These are phyloP conservation scores for Lepidium campestre DNA, from an alignment of 441 rosid species.

Conservation along the genomic window DNA sequence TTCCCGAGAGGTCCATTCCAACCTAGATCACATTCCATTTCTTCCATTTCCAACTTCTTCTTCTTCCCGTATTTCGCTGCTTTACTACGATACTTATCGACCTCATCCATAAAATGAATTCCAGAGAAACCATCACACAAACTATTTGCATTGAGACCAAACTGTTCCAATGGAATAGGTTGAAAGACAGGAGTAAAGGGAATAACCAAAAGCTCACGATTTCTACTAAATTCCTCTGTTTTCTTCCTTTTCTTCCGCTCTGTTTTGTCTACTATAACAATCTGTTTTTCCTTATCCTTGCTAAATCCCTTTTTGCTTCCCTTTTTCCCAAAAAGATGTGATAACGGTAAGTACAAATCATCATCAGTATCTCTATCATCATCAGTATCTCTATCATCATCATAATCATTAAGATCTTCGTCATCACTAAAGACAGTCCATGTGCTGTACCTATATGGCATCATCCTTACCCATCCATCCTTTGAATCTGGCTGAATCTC, in stretches of 20 bases:
- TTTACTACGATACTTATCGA: conserved; percentile 28
- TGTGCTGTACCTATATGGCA: conserved; percentile 40
- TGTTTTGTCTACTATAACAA: conserved; percentile 21
- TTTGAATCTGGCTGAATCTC: conserved; percentile 37
- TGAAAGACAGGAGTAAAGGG: conserved; percentile 42
- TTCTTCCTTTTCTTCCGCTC: conserved; percentile 12
- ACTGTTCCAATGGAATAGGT: conserved; percentile 27
- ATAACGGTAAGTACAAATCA: conserved; percentile 49
- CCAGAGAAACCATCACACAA: conserved; percentile 11
- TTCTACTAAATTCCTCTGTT: conserved; percentile 5
- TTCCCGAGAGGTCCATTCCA: conserved; percentile 31
- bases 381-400: conserved; percentile 19
- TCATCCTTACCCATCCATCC: conserved; percentile 43
- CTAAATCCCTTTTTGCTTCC: conserved; percentile 14
- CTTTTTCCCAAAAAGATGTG: conserved; percentile 32
- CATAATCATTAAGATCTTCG: no score
- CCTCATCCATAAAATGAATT: conserved; percentile 17
- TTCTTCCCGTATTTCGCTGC: conserved; percentile 26
- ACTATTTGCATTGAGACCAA: conserved; percentile 30
- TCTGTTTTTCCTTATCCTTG: background rate
- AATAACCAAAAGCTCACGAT: conserved; percentile 45
- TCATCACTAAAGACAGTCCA: conserved; percentile 23
- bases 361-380: conserved; percentile 27
- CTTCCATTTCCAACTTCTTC: conserved; percentile 31
- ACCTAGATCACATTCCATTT: conserved; percentile 36